Percentiles rank a stretch among this genome's conserved stretches.
Evolutionary conservation across 371 early-diverging fungal genomes (phyloP).

Genomic region (Lichtheimia ornata): DNA sequence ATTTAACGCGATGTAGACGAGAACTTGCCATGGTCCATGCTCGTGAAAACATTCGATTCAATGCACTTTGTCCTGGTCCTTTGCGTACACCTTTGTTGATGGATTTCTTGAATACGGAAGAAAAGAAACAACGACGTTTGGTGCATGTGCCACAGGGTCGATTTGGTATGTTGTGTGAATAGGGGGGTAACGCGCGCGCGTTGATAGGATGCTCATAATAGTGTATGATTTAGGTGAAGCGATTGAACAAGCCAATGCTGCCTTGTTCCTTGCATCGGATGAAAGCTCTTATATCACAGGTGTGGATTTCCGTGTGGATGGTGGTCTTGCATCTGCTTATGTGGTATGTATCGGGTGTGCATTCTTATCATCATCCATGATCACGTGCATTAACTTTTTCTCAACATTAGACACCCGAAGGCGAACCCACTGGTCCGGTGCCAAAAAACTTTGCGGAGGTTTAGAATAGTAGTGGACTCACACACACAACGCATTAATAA

Average conservation of each 20-base stretch:
- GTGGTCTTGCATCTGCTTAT: slow-evolving; percentile 82
- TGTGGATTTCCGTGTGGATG: slow-evolving; percentile 85
- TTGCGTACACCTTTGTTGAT: slow-evolving; percentile 80
- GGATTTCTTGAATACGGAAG: slow-evolving; percentile 85
- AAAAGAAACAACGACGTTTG: slow-evolving; percentile 82
- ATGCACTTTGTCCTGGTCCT: slow-evolving; percentile 89
- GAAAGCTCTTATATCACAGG: slow-evolving; percentile 85
- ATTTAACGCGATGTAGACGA: slow-evolving; percentile 44
- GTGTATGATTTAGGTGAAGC: slow-evolving; percentile 66
- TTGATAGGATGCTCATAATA: not conserved
- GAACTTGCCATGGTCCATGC: slow-evolving; percentile 88
- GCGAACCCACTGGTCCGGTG: slow-evolving; percentile 42
- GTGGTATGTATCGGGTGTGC: slow-evolving; percentile 43
- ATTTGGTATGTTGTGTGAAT: slow-evolving; percentile 61
- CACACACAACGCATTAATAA: not conserved
- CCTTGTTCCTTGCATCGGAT: slow-evolving; percentile 82
- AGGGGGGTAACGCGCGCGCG: not conserved
- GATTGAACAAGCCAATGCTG: slow-evolving; percentile 86
- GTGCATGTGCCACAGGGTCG: slow-evolving; percentile 88
- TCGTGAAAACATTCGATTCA: slow-evolving; percentile 87
- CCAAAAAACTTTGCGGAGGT: slow-evolving; percentile 48
- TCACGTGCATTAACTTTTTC: not conserved
- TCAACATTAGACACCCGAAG: slow-evolving; percentile 49
- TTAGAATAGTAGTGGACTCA: not conserved
- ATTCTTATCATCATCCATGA: not conserved